phyloP scores from a whole-genome alignment of 805 yeast species.

The Ogataea corticis region DNA sequence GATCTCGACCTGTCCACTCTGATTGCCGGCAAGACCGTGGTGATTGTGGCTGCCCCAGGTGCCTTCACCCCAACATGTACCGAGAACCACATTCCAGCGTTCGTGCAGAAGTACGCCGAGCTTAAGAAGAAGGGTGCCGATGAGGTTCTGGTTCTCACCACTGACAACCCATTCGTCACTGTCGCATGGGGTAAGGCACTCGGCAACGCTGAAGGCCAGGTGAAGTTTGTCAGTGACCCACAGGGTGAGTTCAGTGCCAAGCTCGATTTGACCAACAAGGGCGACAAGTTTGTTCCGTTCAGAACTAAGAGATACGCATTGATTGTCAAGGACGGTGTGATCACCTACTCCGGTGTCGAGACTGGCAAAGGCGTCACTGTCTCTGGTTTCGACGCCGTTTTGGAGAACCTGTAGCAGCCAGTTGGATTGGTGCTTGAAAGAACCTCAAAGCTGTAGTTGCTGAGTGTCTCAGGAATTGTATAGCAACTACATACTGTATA shows the following conservation, averaged over 20 bases:
- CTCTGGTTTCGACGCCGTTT: conserved; percentile 47
- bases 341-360: conserved; percentile 44
- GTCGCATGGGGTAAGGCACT: conserved; percentile 51
- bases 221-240: conserved; percentile 66
- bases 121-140: conserved; percentile 43
- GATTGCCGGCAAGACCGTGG: conserved; percentile 39
- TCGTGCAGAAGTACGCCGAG: conserved; percentile 33
- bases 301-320: conserved; percentile 75
- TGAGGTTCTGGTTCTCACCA: conserved; percentile 39
- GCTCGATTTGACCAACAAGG: conserved; percentile 56
- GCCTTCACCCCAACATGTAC: conserved; percentile 54
- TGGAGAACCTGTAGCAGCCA: conserved; percentile 18
- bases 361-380: conserved; percentile 42
- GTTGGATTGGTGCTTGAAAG: neutral
- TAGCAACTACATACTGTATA: too few relatives aligned
- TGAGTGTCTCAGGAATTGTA: too few relatives aligned
- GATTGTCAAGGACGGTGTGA: conserved; percentile 49
- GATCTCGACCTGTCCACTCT: conserved; percentile 37
- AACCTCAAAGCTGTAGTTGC: neutral
- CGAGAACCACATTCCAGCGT: conserved; percentile 44
- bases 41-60: conserved; percentile 49
- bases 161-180: conserved; percentile 43
- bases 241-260: conserved; percentile 56
- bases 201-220: conserved; percentile 36
- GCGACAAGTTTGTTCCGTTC: conserved; percentile 52